Evolutionary conservation across 2,329 filamentous ascomycete species (phyloP).

Genomic region (Fonsecaea pedrosoi): DNA sequence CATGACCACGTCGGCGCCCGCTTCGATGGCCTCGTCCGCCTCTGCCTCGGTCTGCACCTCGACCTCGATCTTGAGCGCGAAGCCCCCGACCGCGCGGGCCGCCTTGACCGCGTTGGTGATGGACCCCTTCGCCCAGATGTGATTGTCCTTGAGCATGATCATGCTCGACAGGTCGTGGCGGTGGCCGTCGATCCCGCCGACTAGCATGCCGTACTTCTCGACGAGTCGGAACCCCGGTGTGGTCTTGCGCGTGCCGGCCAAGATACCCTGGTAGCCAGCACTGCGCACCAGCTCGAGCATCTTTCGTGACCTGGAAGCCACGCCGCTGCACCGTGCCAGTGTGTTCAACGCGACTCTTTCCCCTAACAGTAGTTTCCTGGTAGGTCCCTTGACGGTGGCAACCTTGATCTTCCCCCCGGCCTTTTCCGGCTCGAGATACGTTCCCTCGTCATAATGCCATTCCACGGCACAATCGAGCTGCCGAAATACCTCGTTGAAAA

Average conservation of each 20-base stretch:
- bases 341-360: slow-evolving; percentile 93
- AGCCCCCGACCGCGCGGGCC: slow-evolving; percentile 83
- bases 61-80: slow-evolving; percentile 93
- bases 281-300: slow-evolving; percentile 64
- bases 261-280: slow-evolving; percentile 77
- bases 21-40: slow-evolving; percentile 87
- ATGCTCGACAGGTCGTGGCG: slow-evolving; percentile 89
- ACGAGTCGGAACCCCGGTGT: slow-evolving; percentile 94
- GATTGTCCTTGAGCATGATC: slow-evolving; percentile 99
- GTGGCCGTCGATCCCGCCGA: slow-evolving; percentile 90
- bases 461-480: slow-evolving; percentile 91
- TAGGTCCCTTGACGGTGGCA: slow-evolving; percentile 85
- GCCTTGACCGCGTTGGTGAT: slow-evolving; percentile 86
- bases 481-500: slow-evolving; percentile 90
- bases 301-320: slow-evolving; percentile 72
- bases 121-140: slow-evolving; percentile 77
- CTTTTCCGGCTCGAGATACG: slow-evolving; percentile 67
- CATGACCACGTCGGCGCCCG: slow-evolving; percentile 96
- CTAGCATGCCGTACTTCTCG: slow-evolving; percentile 97
- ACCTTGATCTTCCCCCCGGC: slow-evolving; percentile 61
- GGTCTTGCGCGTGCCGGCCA: slow-evolving; percentile 97
- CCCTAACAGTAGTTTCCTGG: slow-evolving; percentile 82
- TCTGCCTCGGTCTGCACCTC: slow-evolving; percentile 88
- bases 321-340: slow-evolving; percentile 86
- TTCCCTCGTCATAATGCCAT: slow-evolving; percentile 84